Evolutionary conservation across 2,329 filamentous ascomycete genomes (phyloP).

Genomic region (Colletotrichum sp.): DNA sequence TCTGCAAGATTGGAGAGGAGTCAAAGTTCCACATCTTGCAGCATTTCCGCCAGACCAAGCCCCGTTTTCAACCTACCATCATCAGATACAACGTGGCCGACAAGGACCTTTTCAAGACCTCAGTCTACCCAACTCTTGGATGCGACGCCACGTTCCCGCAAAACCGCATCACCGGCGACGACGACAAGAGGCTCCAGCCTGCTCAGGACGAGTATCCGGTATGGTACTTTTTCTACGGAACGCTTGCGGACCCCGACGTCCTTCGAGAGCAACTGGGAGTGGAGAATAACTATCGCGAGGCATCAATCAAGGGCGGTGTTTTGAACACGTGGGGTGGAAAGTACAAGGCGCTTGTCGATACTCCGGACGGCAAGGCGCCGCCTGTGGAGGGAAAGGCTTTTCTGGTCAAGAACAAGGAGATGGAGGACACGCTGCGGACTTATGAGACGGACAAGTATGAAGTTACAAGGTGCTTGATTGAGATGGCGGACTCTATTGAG

Average conservation of each 20-base stretch:
- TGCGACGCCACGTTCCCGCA: not conserved
- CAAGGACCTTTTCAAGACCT: not conserved
- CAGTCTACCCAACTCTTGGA: not conserved
- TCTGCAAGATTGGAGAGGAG: not conserved
- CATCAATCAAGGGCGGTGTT: not conserved
- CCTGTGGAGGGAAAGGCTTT: not conserved
- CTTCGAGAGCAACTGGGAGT: not conserved
- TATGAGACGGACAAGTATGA: not conserved
- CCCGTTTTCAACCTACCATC: not conserved
- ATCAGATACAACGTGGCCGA: not conserved
- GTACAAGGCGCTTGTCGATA: not conserved
- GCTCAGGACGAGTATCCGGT: not conserved
- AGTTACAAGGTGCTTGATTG: not conserved
- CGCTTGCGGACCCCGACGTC: not conserved
- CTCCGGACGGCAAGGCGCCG: not conserved
- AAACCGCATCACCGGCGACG: not conserved
- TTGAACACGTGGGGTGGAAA: not conserved
- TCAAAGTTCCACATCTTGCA: not conserved
- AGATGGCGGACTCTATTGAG: not conserved
- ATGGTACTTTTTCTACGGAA: not conserved
- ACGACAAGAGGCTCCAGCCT: not conserved
- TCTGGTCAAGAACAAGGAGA: accelerated
- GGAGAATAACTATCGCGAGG: not conserved
- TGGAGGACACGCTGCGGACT: not conserved
- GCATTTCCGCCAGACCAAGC: not conserved